phyloP scores from a whole-genome alignment of 805 yeast genomes.

The Suhomyces faveliae region DNA sequence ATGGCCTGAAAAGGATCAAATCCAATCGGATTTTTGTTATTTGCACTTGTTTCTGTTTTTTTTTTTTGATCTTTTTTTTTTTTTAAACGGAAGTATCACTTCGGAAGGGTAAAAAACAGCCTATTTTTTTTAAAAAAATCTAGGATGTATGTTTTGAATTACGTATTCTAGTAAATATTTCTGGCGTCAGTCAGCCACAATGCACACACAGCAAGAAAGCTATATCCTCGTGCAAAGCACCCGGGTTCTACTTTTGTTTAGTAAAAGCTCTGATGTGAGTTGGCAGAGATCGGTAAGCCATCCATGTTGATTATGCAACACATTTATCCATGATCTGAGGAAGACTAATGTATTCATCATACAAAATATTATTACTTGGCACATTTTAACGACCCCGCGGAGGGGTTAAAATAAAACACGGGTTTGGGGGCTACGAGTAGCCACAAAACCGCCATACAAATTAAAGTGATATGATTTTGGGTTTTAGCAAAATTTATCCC shows the following conservation, averaged over 20 bases:
- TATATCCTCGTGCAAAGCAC: not conserved
- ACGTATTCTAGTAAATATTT: not conserved
- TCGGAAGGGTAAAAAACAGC: not conserved
- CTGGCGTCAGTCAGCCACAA: not conserved
- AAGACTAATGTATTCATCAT: not conserved
- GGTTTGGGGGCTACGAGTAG: not conserved
- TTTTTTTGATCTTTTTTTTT: not conserved
- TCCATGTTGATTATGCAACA: not conserved
- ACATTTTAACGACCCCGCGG: not conserved
- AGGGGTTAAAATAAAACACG: not conserved
- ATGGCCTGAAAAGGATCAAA: not conserved
- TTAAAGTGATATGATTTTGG: not conserved
- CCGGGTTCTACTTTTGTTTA: not conserved
- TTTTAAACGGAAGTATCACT: not conserved
- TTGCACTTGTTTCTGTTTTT: too few species aligned
- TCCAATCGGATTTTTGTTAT: not conserved
- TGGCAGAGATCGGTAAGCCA: not conserved
- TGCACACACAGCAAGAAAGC: not conserved
- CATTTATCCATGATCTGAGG: not conserved
- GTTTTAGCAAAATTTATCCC: not conserved
- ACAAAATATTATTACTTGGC: not conserved
- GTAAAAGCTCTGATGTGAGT: not conserved
- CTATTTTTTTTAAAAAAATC: not conserved
- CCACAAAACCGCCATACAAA: not conserved
- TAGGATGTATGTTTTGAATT: not conserved